Percentiles rank a stretch among this genome's conserved stretches.
Conservation (phyloP, 495 filamentous ascomycete species). For the Chaetomium cochliodes region DNA sequence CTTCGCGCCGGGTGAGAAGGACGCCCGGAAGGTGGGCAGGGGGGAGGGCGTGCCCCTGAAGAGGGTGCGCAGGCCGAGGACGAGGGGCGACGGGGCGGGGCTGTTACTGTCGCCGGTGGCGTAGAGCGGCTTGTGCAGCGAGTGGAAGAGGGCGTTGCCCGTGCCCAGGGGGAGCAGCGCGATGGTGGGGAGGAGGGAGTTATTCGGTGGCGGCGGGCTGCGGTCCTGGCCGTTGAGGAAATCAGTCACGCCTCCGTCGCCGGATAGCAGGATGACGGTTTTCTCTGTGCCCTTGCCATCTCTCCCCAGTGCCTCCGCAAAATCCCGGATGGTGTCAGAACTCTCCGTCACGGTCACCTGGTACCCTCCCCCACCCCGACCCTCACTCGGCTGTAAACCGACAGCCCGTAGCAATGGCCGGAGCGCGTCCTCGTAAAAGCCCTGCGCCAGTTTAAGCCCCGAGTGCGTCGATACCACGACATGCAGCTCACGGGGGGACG, state of each 20-base stretch:
- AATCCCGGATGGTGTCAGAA: constrained; percentile 57
- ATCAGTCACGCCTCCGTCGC: constrained; percentile 82
- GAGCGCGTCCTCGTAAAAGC: constrained; percentile 57
- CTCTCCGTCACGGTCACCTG: constrained; percentile 60
- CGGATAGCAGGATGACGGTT: constrained; percentile 74
- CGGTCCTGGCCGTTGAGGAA: constrained; percentile 59
- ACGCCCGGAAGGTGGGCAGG: constrained; percentile 57
- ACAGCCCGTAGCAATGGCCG: constrained; percentile 52
- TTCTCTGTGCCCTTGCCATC: constrained; percentile 32
- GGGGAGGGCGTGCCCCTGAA: constrained; percentile 49
- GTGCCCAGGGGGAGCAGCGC: constrained; percentile 76
- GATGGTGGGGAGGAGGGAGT: constrained; percentile 51
- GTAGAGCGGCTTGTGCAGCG: constrained; percentile 47
- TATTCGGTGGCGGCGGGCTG: not conserved
- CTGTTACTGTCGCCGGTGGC: not conserved
- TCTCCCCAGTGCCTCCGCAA: constrained; percentile 49
- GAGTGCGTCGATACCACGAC: constrained; percentile 73
- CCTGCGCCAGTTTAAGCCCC: constrained; percentile 60
- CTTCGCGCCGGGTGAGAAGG: constrained; percentile 65
- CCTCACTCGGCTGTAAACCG: constrained; percentile 8
- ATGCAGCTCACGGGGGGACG: constrained; percentile 45
- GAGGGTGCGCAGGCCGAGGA: constrained; percentile 57
- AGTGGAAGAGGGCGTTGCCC: constrained; percentile 83
- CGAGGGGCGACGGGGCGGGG: constrained; percentile 35
- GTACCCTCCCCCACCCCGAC: constrained; percentile 27